These are phyloP conservation scores for Starmerella stigmatis DNA, from an alignment of 805 yeast species.

Conservation along the genomic window DNA sequence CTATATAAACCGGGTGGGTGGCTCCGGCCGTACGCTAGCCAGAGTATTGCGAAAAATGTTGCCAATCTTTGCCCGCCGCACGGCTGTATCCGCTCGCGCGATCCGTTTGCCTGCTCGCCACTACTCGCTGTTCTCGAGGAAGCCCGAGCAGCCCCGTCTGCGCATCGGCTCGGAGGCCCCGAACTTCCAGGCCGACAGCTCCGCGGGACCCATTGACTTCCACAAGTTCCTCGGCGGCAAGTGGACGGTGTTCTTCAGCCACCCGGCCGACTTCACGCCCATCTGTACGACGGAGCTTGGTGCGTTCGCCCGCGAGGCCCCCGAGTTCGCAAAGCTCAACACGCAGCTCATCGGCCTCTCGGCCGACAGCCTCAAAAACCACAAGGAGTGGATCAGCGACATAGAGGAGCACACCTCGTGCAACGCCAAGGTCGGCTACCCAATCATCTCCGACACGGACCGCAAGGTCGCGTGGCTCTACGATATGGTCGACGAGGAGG, in stretches of 20 bases:
- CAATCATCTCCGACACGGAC: conserved; percentile 79
- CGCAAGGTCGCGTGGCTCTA: conserved; percentile 75
- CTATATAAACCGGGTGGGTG: no score
- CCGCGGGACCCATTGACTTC: conserved; percentile 74
- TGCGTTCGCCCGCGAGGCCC: conserved; percentile 80
- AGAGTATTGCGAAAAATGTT: no score
- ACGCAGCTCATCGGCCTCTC: conserved; percentile 84
- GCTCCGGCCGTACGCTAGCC: no score
- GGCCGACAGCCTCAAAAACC: conserved; percentile 71
- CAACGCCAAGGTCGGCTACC: conserved; percentile 69
- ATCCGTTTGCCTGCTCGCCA: conserved; percentile 2
- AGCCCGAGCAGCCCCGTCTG: conserved; percentile 34
- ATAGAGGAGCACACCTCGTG: conserved; percentile 67
- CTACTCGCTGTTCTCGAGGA: conserved; percentile 20
- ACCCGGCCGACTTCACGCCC: conserved; percentile 95
- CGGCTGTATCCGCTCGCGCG: not conserved
- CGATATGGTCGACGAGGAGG: conserved; percentile 83
- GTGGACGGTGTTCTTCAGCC: conserved; percentile 85
- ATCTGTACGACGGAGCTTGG: conserved; percentile 95
- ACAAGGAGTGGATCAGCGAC: conserved; percentile 80
- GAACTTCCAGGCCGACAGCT: conserved; percentile 72
- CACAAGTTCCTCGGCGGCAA: conserved; percentile 76
- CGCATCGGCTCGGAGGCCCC: conserved; percentile 84
- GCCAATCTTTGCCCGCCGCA: conserved; percentile 1
- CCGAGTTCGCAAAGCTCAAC: conserved; percentile 75